These are phyloP conservation scores for Luvunga scandens DNA, from an alignment of 345 rosid genomes.

Conservation along the genomic window DNA sequence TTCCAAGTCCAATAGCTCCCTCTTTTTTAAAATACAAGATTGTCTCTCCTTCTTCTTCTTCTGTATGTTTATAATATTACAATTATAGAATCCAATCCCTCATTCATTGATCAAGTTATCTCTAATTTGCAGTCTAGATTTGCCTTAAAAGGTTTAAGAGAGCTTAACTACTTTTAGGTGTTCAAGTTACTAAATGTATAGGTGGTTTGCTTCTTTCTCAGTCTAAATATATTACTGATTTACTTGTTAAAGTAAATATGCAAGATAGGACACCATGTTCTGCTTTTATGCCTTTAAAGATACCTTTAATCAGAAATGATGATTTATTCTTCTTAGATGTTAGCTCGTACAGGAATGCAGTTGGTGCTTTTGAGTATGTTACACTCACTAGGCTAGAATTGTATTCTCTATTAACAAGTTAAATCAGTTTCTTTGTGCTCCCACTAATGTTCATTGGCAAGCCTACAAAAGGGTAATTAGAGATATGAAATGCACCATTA, in stretches of 20 bases:
- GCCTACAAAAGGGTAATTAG: background rate
- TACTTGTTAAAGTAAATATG: too few species aligned
- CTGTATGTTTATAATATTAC: too few species aligned
- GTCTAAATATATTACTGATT: too few species aligned
- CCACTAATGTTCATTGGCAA: background rate
- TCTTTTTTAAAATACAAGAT: too few species aligned
- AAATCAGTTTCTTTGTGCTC: background rate
- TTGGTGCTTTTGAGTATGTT: background rate
- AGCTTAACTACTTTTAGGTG: background rate
- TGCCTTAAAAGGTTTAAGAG: background rate
- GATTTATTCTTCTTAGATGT: too few species aligned
- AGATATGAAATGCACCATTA: background rate
- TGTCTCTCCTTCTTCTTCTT: background rate
- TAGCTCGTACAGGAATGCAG: background rate
- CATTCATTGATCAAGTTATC: background rate
- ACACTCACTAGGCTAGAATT: background rate
- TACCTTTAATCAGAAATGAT: too few species aligned
- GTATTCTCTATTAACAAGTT: background rate
- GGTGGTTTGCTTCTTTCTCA: background rate
- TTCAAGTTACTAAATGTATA: background rate
- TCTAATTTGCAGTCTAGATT: too few species aligned
- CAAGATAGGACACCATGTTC: too few species aligned
- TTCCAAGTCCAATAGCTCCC: too few species aligned
- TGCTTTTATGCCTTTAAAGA: too few species aligned
- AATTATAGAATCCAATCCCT: too few species aligned